Evolutionary conservation across 192 early-diverging fungal species (phyloP).

Genomic region (Mortierella antarctica): DNA sequence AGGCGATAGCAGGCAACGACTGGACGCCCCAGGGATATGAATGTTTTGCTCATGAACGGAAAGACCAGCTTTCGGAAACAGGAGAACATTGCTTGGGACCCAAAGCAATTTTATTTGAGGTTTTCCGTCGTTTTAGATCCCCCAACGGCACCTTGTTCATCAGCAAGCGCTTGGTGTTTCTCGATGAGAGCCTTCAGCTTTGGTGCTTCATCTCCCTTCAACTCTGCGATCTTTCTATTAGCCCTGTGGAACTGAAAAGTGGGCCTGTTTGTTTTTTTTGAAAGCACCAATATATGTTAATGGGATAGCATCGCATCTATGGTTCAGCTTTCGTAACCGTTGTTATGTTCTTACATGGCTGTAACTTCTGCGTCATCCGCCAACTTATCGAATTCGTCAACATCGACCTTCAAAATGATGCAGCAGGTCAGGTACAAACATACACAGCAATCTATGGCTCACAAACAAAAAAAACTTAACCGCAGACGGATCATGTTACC

Average conservation of each 20-base stretch:
- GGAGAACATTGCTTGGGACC: no score
- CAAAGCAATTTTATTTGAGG: no score
- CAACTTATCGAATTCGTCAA: neutral
- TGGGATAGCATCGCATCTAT: neutral
- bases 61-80: no score
- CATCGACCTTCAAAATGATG: neutral
- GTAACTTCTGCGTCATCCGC: neutral
- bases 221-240: neutral
- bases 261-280: neutral
- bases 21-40: no score
- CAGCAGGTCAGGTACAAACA: no score
- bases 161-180: neutral
- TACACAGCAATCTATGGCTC: no score
- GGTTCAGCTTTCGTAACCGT: neutral
- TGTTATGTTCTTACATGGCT: neutral
- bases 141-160: neutral
- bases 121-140: neutral
- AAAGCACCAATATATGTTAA: neutral
- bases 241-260: neutral
- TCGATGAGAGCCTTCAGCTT: neutral
- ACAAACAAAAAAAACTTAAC: no score
- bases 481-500: no score
- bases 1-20: no score
- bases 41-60: no score
- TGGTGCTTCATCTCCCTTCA: neutral